Evolutionary conservation across 768 basidiomycete species (phyloP), one percentile per base, ranked within the genome.

Genomic region (Podaxis pistillaris): DNA sequence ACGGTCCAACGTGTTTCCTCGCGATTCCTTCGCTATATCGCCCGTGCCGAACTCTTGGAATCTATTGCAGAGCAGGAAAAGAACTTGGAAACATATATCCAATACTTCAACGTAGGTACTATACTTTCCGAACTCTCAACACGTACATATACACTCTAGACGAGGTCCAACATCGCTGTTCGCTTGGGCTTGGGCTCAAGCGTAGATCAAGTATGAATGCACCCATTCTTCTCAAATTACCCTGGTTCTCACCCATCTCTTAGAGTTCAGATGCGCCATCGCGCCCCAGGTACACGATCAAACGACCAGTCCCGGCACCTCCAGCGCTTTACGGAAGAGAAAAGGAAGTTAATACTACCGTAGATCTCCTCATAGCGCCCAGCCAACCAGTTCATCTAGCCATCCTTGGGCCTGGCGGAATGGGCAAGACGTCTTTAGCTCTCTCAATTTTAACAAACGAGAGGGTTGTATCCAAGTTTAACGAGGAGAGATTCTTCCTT

Each of bases 361-460:
- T 72, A 2, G 62, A 63, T 17, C 51, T 70, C 9, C 22, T 19
- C 15, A 22, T 2, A 24, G 41, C 4, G 5, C 30, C 37, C n/a
- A 13, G 46, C 17, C 22, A 38, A 2, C 37, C 57, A 26, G 50
- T 51, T 1, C 52, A 64, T 15, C 15, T 41, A 11, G 37, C 41
- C 3, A 71, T 76, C n/a, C 59, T 76, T 4, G 75, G 75, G 4
- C 62, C 71, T 12, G 75, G 74, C 0, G 73, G 75, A 2, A 72
- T 75, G 12, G 74, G 75, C 0, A 76, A 75, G 58, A 76, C 75
- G 0, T 70, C 75, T 1, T 53, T 74, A n/a, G 71, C 72, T 9
- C 64, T 73, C 6, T 65, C 68, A 12, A 65, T 71, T 22, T 40
- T 74, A 6, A 70, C 73, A 52, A 64, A 73, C 12, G 50, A 68